phyloP scores from a whole-genome alignment of 306 rosid genomes.

The Purshia tridentata region DNA sequence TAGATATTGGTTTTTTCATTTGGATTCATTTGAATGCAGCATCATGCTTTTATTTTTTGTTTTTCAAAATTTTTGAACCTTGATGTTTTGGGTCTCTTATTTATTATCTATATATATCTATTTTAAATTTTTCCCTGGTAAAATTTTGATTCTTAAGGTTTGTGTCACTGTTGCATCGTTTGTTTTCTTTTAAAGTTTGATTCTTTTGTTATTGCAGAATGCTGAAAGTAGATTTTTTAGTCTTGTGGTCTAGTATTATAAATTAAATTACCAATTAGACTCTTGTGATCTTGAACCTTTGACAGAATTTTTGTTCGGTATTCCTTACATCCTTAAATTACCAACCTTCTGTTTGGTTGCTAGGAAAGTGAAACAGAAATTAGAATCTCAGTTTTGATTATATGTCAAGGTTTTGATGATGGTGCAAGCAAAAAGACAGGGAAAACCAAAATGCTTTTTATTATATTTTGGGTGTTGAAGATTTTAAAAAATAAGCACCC shows the following conservation, averaged over 20 bases:
- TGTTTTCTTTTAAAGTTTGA: not conserved
- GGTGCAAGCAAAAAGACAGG: slow-evolving; percentile 1
- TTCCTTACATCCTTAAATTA: not conserved
- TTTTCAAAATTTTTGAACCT: not conserved
- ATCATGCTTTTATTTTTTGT: not conserved
- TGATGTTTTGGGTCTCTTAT: not conserved
- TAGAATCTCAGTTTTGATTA: not conserved
- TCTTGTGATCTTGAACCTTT: not conserved
- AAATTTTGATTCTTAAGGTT: not conserved
- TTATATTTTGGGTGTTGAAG: not conserved
- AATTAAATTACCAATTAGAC: slow-evolving; percentile 10
- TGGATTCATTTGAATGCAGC: slow-evolving; percentile 8
- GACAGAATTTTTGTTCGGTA: not conserved
- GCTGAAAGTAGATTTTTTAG: not conserved
- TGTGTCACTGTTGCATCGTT: slow-evolving; percentile 30
- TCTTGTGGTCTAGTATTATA: not conserved
- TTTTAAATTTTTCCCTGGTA: not conserved
- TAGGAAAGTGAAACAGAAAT: slow-evolving; percentile 1
- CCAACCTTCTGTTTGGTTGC: slow-evolving; percentile 20
- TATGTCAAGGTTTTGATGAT: not conserved
- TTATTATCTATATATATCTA: not conserved
- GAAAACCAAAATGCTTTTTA: not conserved
- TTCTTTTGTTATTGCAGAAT: not conserved
- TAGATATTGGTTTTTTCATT: slow-evolving; percentile 3
- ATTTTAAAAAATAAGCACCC: not conserved